Conservation (phyloP, 2,329 filamentous ascomycete genomes). For the Xylariaceae sp. region DNA sequence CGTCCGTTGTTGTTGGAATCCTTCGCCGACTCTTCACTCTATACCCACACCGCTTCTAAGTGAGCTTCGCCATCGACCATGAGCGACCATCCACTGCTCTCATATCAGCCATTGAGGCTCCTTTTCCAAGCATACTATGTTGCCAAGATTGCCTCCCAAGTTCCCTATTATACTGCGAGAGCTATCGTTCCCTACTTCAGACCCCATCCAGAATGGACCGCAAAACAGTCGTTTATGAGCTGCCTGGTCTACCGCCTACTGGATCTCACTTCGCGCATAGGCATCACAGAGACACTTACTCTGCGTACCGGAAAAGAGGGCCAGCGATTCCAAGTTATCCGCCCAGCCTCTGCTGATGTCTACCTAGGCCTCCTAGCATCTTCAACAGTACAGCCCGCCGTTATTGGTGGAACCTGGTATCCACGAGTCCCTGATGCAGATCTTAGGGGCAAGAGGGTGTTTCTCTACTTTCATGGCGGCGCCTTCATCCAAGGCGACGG, state of each 20-base stretch:
- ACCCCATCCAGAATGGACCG: constrained; percentile 14
- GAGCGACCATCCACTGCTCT: constrained; percentile 7
- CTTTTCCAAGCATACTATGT: constrained; percentile 13
- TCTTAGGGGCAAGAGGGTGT: constrained; percentile 8
- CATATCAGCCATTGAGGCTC: constrained; percentile 15
- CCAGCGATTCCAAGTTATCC: constrained; percentile 15
- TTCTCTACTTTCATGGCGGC: constrained; percentile 27
- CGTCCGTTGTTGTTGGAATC: neutral
- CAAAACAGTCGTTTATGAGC: constrained; percentile 19
- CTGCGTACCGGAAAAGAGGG: constrained; percentile 13
- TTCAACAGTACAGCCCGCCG: constrained; percentile 13
- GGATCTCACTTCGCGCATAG: constrained; percentile 14
- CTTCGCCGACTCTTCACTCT: neutral
- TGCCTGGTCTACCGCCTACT: constrained; percentile 6
- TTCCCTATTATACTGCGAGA: constrained; percentile 10
- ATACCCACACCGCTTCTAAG: neutral
- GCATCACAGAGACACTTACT: constrained; percentile 13
- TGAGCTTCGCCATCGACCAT: neutral
- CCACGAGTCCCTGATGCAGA: constrained; percentile 4
- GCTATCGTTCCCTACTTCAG: constrained; percentile 9
- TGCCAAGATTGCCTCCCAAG: neutral
- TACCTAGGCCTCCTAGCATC: constrained; percentile 22
- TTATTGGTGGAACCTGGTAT: constrained; percentile 31
- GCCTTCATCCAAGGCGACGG: constrained; percentile 27
- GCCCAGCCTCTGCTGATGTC: constrained; percentile 4